These are phyloP conservation scores for Brasilioporus rufonigricans DNA, from an alignment of 768 basidiomycete genomes.

Conservation along the genomic window DNA sequence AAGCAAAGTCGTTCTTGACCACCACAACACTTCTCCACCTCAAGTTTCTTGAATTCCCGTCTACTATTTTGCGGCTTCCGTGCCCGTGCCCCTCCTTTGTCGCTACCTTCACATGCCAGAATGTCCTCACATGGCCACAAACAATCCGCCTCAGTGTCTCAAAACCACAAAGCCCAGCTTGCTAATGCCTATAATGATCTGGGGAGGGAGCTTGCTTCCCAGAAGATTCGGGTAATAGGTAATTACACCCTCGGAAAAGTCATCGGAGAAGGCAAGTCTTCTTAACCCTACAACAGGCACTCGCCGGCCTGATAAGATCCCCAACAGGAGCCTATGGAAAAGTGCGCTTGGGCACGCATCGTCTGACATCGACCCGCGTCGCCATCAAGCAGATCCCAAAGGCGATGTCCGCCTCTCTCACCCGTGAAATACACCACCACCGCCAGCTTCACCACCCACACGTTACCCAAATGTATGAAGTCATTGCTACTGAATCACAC, in stretches of 20 bases:
- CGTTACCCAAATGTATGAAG: slow-evolving; percentile 94
- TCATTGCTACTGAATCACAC: slow-evolving; percentile 91
- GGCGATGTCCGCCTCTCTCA: slow-evolving; percentile 84
- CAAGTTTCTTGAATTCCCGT: slow-evolving; percentile 19
- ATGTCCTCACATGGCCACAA: slow-evolving; percentile 60
- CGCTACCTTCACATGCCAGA: slow-evolving; percentile 31
- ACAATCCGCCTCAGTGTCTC: slow-evolving; percentile 56
- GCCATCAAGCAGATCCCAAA: slow-evolving; percentile 99
- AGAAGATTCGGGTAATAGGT: slow-evolving; percentile 87
- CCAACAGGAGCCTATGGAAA: slow-evolving; percentile 87
- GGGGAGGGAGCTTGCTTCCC: slow-evolving; percentile 91
- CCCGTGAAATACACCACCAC: slow-evolving; percentile 98
- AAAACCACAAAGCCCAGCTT: slow-evolving; percentile 86
- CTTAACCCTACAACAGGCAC: slow-evolving; percentile 10
- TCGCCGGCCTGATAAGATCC: slow-evolving; percentile 22
- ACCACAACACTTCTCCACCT: slow-evolving; percentile 1
- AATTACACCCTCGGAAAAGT: slow-evolving; percentile 93
- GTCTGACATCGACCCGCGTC: slow-evolving; percentile 86
- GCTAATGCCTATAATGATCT: slow-evolving; percentile 96
- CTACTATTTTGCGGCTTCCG: slow-evolving; percentile 27
- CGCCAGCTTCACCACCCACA: slow-evolving; percentile 94
- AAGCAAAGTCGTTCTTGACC: slow-evolving; percentile 13
- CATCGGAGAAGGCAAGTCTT: slow-evolving; percentile 84
- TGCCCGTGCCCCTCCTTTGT: slow-evolving; percentile 38
- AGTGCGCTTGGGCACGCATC: slow-evolving; percentile 91